These are phyloP conservation scores for Zizania latifolia DNA, from an alignment of 176 grass and related monocot genomes.

Conservation along the genomic window DNA sequence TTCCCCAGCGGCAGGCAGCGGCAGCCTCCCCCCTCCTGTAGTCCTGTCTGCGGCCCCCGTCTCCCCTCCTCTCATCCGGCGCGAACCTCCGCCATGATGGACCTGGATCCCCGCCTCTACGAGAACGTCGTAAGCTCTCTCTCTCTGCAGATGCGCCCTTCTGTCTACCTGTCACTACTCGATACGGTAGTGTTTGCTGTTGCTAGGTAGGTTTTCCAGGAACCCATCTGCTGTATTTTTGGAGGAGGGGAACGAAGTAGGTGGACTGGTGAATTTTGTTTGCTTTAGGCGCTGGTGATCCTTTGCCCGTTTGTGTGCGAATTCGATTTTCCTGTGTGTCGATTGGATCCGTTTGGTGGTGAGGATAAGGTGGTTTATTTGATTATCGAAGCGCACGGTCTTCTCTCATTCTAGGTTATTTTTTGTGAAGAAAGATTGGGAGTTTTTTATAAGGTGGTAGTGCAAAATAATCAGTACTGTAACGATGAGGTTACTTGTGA, in stretches of 20 bases:
- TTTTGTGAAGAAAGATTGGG: not conserved
- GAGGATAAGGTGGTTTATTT: not conserved
- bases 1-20: not conserved
- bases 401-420: slow-evolving; percentile 17
- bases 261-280: not conserved
- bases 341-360: not conserved
- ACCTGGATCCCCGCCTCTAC: slow-evolving; percentile 77
- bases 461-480: not conserved
- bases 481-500: not conserved
- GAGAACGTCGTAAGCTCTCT: slow-evolving; percentile 57
- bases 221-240: not conserved
- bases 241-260: not conserved
- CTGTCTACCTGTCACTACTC: too few relatives aligned
- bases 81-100: slow-evolving; percentile 51
- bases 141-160: not conserved
- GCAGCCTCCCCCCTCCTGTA: not conserved
- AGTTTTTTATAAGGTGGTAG: not conserved
- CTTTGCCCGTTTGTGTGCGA: not conserved
- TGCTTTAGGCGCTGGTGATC: slow-evolving; percentile 10
- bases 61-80: slow-evolving; percentile 24
- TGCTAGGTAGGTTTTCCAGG: not conserved
- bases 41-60: too few relatives aligned
- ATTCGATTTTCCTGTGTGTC: not conserved
- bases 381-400: not conserved
- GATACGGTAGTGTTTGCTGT: not conserved